A percentile compares a stretch with the other conserved stretches of the same genome.
Conservation (phyloP, 2,329 filamentous ascomycete species). For the Aspergillus calidoustus region DNA sequence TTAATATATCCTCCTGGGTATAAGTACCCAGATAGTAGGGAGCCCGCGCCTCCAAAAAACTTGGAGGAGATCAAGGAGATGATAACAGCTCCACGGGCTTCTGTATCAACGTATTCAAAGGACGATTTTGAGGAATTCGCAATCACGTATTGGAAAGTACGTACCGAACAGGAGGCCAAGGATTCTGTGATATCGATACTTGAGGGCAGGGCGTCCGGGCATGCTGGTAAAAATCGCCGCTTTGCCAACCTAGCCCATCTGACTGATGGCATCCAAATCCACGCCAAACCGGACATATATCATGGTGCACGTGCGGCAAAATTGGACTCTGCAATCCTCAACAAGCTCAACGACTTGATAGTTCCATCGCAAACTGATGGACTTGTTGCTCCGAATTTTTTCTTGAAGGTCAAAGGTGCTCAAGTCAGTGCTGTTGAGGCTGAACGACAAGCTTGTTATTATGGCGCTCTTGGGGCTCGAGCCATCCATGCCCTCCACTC, state of each 20-base stretch:
- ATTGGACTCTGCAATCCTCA: not conserved
- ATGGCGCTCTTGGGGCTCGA: constrained; percentile 1
- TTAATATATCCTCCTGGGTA: not conserved
- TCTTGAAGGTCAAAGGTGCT: not conserved
- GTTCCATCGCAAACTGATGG: not conserved
- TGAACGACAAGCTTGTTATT: not conserved
- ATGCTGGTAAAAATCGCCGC: not conserved
- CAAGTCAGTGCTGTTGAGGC: not conserved
- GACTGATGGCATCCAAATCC: not conserved
- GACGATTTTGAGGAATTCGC: not conserved
- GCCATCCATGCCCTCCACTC: not conserved
- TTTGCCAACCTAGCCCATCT: not conserved
- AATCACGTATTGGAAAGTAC: not conserved
- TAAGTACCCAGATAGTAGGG: not conserved
- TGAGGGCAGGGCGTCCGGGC: not conserved
- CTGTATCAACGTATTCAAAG: not conserved
- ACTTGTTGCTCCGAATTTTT: not conserved
- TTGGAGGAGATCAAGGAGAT: not conserved
- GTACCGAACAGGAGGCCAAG: not conserved
- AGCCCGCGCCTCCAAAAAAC: not conserved
- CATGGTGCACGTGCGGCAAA: not conserved
- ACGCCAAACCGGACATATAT: not conserved
- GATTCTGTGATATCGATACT: not conserved
- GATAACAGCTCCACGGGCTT: not conserved
- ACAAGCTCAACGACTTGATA: not conserved